phyloP scores from a whole-genome alignment of 2,329 filamentous ascomycete genomes.

The Calonectria montana region DNA sequence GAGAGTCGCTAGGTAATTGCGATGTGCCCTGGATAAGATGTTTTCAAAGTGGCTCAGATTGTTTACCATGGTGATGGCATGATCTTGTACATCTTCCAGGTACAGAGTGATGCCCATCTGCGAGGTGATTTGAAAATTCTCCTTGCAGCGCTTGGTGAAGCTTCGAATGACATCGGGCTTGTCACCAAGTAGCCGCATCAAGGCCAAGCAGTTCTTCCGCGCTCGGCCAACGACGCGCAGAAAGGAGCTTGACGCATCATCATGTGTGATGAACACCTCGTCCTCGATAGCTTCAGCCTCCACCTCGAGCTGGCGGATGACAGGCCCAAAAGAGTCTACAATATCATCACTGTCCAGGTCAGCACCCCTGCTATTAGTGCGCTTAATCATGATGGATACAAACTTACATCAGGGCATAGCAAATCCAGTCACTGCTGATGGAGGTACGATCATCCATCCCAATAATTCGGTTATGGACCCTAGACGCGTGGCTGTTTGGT shows the following conservation, averaged over 20 bases:
- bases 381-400: constrained; percentile 22
- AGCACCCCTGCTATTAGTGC: constrained; percentile 27
- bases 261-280: constrained; percentile 90
- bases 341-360: constrained; percentile 81
- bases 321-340: constrained; percentile 92
- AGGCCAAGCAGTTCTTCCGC: constrained; percentile 92
- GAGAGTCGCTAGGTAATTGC: constrained; percentile 95
- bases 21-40: constrained; percentile 92
- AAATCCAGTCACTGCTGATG: constrained; percentile 97
- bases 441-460: constrained; percentile 95
- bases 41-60: constrained; percentile 97
- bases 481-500: constrained; percentile 85
- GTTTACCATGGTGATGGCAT: constrained; percentile 99
- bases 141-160: constrained; percentile 98
- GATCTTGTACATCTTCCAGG: constrained; percentile 96
- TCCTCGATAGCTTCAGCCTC: constrained; percentile 96
- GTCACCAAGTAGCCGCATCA: constrained; percentile 92
- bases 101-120: constrained; percentile 97
- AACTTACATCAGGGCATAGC: constrained; percentile 92
- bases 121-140: constrained; percentile 94
- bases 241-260: constrained; percentile 89
- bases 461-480: constrained; percentile 91
- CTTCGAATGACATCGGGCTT: constrained; percentile 98
- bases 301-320: constrained; percentile 86
- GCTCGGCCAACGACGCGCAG: constrained; percentile 89